Conservation (phyloP, 495 filamentous ascomycete genomes). For the Penicillium chermesinum region DNA sequence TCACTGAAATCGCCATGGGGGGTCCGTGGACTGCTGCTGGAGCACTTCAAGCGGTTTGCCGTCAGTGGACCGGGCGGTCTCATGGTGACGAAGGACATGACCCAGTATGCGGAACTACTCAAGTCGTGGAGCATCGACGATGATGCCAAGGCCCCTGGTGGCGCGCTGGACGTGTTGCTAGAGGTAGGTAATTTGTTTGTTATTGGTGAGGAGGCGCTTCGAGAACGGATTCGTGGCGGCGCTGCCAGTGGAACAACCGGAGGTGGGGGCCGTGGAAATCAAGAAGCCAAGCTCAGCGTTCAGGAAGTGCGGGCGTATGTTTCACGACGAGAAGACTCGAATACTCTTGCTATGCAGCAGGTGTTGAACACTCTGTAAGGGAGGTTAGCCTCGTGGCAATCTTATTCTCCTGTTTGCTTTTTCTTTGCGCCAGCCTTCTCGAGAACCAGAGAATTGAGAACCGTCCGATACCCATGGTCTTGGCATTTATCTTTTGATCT, state of each 20-base stretch:
- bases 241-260: conserved; percentile 27
- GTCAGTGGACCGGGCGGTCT: conserved; percentile 89
- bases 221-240: conserved; percentile 65
- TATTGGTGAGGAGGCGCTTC: conserved; percentile 81
- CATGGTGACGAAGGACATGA: conserved; percentile 94
- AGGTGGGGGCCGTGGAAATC: conserved; percentile 22
- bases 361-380: conserved; percentile 57
- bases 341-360: conserved; percentile 73
- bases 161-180: conserved; percentile 72
- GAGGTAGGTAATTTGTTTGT: conserved; percentile 98
- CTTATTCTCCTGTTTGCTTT: not conserved
- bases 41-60: conserved; percentile 89
- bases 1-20: conserved; percentile 78
- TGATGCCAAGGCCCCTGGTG: conserved; percentile 47
- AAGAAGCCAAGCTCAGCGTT: conserved; percentile 54
- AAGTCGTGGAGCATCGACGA: conserved; percentile 76
- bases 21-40: conserved; percentile 72
- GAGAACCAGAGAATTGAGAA: not conserved
- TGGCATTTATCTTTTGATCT: not conserved
- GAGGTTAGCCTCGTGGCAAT: too few species aligned
- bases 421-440: not conserved
- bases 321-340: conserved; percentile 72
- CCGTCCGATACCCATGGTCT: not conserved
- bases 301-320: conserved; percentile 80
- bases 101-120: conserved; percentile 78